Percentiles rank a stretch among this genome's conserved stretches.
Conservation (phyloP, 2,329 filamentous ascomycete genomes). For the Fulvia fulva region DNA sequence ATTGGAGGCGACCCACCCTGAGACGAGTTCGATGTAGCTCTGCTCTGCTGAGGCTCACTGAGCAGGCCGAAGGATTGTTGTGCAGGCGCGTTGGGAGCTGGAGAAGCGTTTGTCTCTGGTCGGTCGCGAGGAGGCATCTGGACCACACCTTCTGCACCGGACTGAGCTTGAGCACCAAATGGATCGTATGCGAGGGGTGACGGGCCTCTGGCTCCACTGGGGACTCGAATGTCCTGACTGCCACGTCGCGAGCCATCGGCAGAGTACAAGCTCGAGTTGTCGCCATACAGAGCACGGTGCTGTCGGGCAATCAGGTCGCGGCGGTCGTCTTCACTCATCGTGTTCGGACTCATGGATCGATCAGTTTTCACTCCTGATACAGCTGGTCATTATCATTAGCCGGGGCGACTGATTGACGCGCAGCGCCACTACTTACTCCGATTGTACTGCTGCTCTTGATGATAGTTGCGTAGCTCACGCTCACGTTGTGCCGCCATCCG, state of each 20-base stretch:
- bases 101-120: slow-evolving; percentile 73
- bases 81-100: slow-evolving; percentile 61
- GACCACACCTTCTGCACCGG: slow-evolving; percentile 51
- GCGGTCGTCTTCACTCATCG: slow-evolving; percentile 92
- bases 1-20: slow-evolving; percentile 75
- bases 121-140: slow-evolving; percentile 50
- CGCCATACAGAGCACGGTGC: slow-evolving; percentile 89
- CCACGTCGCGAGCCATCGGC: slow-evolving; percentile 65
- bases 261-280: slow-evolving; percentile 63
- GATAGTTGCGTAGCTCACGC: slow-evolving; percentile 98
- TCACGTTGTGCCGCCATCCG: slow-evolving; percentile 98
- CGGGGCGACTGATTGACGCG: neutral
- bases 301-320: slow-evolving; percentile 94
- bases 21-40: slow-evolving; percentile 79
- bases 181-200: slow-evolving; percentile 79
- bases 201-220: slow-evolving; percentile 64
- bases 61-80: slow-evolving; percentile 40
- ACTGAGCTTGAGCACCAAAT: slow-evolving; percentile 52
- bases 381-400: slow-evolving; percentile 51
- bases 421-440: slow-evolving; percentile 64
- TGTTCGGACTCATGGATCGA: slow-evolving; percentile 75
- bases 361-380: slow-evolving; percentile 76
- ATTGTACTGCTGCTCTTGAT: slow-evolving; percentile 99
- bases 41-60: slow-evolving; percentile 59
- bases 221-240: slow-evolving; percentile 61